These are phyloP conservation scores for Salix caprea DNA, from an alignment of 345 rosid genomes.

Conservation along the genomic window DNA sequence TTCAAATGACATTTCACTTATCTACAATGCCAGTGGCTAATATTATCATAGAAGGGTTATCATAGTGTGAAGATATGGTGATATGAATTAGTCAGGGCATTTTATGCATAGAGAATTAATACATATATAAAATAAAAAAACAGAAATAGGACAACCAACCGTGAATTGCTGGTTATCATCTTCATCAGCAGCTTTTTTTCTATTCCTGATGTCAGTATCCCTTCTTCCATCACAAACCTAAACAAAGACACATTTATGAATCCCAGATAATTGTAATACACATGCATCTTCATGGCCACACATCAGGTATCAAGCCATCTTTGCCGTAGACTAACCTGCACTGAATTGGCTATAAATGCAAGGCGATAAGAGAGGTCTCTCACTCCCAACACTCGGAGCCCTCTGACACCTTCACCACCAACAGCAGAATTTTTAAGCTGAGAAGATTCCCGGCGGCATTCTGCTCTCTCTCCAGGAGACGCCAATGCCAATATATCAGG, in stretches of 20 bases:
- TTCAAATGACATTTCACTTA: background rate
- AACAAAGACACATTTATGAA: conserved; percentile 11
- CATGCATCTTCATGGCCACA: background rate
- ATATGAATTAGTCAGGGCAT: background rate
- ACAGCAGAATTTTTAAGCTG: conserved; percentile 52
- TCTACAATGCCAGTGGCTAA: background rate
- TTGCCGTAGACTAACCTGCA: conserved; percentile 58
- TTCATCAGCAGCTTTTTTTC: conserved; percentile 81
- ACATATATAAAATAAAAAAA: background rate
- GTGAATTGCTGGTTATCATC: conserved; percentile 71
- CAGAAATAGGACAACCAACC: conserved; percentile 35
- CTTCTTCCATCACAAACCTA: conserved; percentile 87
- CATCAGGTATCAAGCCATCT: background rate
- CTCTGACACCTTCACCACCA: conserved; percentile 80
- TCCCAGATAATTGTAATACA: background rate
- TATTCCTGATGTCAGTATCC: conserved; percentile 70
- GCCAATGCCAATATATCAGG: conserved; percentile 90
- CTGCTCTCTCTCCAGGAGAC: conserved; percentile 93
- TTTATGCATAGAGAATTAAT: background rate
- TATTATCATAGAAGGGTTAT: background rate
- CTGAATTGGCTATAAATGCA: conserved; percentile 90
- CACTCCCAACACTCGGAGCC: conserved; percentile 86
- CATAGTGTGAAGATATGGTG: background rate
- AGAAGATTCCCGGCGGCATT: conserved; percentile 69
- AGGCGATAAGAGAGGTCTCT: conserved; percentile 91